These are phyloP conservation scores for Apophysomyces elegans DNA, from an alignment of 371 early-diverging fungal genomes.

Conservation along the genomic window DNA sequence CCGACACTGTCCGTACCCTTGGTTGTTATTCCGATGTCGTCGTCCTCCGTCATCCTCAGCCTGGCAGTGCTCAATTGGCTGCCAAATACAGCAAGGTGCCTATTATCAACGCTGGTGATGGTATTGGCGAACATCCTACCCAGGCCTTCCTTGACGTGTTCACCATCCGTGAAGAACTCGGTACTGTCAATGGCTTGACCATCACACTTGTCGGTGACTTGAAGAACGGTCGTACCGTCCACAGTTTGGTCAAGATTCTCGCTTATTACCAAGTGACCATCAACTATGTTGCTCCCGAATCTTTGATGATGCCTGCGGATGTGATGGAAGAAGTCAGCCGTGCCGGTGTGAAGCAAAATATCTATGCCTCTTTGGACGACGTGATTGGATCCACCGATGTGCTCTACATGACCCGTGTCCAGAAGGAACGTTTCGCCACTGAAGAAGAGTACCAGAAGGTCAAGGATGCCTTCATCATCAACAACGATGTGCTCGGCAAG, in stretches of 20 bases:
- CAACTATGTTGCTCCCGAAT: slow-evolving; percentile 89
- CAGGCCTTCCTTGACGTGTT: slow-evolving; percentile 97
- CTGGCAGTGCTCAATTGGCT: slow-evolving; percentile 82
- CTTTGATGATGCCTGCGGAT: slow-evolving; percentile 87
- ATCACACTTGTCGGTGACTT: slow-evolving; percentile 96
- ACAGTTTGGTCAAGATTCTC: slow-evolving; percentile 90
- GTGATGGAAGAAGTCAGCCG: slow-evolving; percentile 76
- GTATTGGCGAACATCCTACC: slow-evolving; percentile 97
- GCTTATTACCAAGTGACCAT: slow-evolving; percentile 91
- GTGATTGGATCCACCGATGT: slow-evolving; percentile 92
- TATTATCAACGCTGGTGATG: slow-evolving; percentile 97
- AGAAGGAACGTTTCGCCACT: slow-evolving; percentile 91
- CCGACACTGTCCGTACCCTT: slow-evolving; percentile 94
- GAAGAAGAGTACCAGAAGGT: slow-evolving; percentile 82
- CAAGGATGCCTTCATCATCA: slow-evolving; percentile 82
- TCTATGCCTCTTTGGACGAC: slow-evolving; percentile 73
- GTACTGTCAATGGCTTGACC: slow-evolving; percentile 96
- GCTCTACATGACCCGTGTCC: slow-evolving; percentile 96
- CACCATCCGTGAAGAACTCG: slow-evolving; percentile 91
- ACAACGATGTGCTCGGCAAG: slow-evolving; percentile 80
- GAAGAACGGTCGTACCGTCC: slow-evolving; percentile 97
- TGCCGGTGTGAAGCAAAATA: slow-evolving; percentile 70
- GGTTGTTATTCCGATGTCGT: slow-evolving; percentile 91
- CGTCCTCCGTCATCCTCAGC: slow-evolving; percentile 92
- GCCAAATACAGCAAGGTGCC: slow-evolving; percentile 91